Evolutionary conservation across 345 rosid genomes (phyloP).

Genomic region (Eucalyptus viminalis): DNA sequence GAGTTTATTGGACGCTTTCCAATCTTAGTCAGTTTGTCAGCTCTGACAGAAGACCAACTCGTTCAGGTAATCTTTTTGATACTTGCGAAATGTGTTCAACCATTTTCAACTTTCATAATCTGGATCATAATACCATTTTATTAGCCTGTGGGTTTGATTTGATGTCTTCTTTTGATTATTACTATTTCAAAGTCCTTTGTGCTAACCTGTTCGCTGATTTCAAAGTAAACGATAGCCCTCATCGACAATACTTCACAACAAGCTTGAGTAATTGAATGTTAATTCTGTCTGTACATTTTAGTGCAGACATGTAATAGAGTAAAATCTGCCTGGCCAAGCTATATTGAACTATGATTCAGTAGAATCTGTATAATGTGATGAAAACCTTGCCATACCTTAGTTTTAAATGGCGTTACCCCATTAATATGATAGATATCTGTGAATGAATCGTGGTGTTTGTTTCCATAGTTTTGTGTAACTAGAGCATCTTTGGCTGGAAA

Average conservation of each 20-base stretch:
- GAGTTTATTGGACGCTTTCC: conserved; percentile 97
- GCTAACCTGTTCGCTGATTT: not conserved
- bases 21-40: conserved; percentile 78
- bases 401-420: not conserved
- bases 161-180: not conserved
- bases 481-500: not conserved
- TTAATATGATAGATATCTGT: not conserved
- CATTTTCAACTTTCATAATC: not conserved
- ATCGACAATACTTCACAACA: not conserved
- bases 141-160: not conserved
- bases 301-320: not conserved
- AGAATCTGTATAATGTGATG: not conserved
- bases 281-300: not conserved
- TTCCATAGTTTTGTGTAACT: not conserved
- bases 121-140: not conserved
- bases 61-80: conserved; percentile 35
- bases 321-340: not conserved
- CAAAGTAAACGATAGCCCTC: not conserved
- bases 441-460: not conserved
- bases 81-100: not conserved
- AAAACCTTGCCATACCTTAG: not conserved
- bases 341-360: not conserved
- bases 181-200: not conserved
- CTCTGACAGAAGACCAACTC: conserved; percentile 89
- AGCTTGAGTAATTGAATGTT: not conserved